These are phyloP conservation scores for Lindgomyces ingoldianus DNA, from an alignment of 495 filamentous ascomycete species.

Conservation along the genomic window DNA sequence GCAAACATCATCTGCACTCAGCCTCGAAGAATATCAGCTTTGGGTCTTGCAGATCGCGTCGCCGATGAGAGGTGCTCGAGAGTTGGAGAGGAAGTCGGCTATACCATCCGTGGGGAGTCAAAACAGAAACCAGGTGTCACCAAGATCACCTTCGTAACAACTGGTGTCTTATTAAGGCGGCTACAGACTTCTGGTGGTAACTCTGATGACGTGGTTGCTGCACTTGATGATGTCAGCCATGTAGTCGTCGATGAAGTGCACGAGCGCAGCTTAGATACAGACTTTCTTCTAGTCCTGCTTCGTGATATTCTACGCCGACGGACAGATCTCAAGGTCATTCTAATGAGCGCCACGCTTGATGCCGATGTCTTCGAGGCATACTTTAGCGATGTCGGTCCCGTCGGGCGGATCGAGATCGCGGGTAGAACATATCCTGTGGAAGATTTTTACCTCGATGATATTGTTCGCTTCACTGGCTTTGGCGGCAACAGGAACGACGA, in stretches of 20 bases:
- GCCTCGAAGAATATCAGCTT: slow-evolving; percentile 88
- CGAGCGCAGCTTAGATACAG: slow-evolving; percentile 91
- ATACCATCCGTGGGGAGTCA: slow-evolving; percentile 90
- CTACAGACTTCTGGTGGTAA: slow-evolving; percentile 83
- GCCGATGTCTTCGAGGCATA: slow-evolving; percentile 83
- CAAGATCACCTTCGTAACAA: slow-evolving; percentile 94
- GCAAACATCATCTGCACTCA: slow-evolving; percentile 97
- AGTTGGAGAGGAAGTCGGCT: slow-evolving; percentile 89
- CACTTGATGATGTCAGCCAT: slow-evolving; percentile 83
- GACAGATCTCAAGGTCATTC: slow-evolving; percentile 82
- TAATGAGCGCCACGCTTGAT: slow-evolving; percentile 99
- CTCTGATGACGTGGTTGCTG: slow-evolving; percentile 71
- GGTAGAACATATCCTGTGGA: slow-evolving; percentile 88
- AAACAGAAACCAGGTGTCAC: slow-evolving; percentile 67
- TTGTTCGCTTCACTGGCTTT: slow-evolving; percentile 78
- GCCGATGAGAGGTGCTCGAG: slow-evolving; percentile 81
- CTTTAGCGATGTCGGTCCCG: slow-evolving; percentile 67
- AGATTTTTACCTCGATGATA: slow-evolving; percentile 88
- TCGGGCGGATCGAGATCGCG: slow-evolving; percentile 79
- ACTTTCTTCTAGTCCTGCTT: slow-evolving; percentile 88
- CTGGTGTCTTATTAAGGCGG: slow-evolving; percentile 87
- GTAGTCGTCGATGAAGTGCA: slow-evolving; percentile 97
- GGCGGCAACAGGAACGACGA: slow-evolving; percentile 32
- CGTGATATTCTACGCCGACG: slow-evolving; percentile 75
- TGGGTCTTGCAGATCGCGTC: slow-evolving; percentile 91